A percentile compares a stretch with the other conserved stretches of the same genome.
phyloP scores from a whole-genome alignment of 2,329 filamentous ascomycete species.

The Arachnomyces sp. region DNA sequence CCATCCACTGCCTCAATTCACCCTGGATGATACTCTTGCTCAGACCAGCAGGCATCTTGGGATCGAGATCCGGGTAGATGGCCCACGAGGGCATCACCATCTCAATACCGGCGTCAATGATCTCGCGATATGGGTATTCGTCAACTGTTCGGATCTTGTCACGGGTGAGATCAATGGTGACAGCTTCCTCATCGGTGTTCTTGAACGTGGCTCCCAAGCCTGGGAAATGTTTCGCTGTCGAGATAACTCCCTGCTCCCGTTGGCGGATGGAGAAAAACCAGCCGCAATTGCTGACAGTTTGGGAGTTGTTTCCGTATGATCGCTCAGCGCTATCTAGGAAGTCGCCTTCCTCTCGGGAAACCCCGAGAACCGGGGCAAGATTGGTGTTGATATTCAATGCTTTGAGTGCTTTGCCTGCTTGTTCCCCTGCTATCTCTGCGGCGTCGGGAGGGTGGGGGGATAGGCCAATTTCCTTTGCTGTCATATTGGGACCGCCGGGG shows the following conservation, averaged over 20 bases:
- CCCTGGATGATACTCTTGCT: conserved; percentile 19
- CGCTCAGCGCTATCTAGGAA: conserved; percentile 19
- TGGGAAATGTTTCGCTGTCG: conserved; percentile 25
- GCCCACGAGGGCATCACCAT: conserved; percentile 27
- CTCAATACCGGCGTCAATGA: conserved; percentile 20
- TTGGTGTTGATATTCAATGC: conserved; percentile 18
- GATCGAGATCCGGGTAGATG: conserved; percentile 22
- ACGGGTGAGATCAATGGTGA: conserved; percentile 18
- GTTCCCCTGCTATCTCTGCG: conserved; percentile 16
- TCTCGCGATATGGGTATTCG: conserved; percentile 17
- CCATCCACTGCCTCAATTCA: conserved; percentile 18
- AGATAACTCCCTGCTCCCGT: conserved; percentile 15
- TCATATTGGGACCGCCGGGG: conserved; percentile 17
- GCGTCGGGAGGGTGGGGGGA: conserved; percentile 10
- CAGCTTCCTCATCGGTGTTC: conserved; percentile 21
- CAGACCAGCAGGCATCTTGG: conserved; percentile 18
- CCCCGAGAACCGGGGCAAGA: conserved; percentile 21
- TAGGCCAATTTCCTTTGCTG: conserved; percentile 19
- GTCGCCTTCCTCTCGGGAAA: conserved; percentile 19
- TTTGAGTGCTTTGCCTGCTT: conserved; percentile 16
- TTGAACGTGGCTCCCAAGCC: conserved; percentile 20
- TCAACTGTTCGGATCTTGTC: conserved; percentile 19
- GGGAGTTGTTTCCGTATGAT: conserved; percentile 20
- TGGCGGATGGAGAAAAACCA: conserved; percentile 16
- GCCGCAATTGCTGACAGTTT: conserved; percentile 13